Evolutionary conservation across 2,329 filamentous ascomycete species (phyloP).

Genomic region (Dactylellina cionopaga): DNA sequence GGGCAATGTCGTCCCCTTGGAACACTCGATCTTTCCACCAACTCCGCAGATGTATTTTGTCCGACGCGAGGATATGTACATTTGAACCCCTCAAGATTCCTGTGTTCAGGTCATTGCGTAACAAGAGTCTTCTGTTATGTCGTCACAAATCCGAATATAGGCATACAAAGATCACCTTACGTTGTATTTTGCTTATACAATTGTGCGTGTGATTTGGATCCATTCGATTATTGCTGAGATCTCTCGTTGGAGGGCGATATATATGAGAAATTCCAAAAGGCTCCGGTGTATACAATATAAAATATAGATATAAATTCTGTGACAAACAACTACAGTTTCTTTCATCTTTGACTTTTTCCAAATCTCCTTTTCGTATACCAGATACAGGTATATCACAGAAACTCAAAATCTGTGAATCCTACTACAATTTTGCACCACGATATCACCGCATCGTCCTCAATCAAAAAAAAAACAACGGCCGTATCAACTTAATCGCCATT

Average conservation of each 20-base stretch:
- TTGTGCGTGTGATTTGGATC: no score
- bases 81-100: not conserved
- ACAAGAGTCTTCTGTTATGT: not conserved
- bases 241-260: no score
- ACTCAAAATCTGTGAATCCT: slow-evolving; percentile 39
- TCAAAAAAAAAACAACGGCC: not conserved
- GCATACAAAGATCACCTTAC: no score
- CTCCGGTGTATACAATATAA: not conserved
- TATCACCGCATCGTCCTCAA: not conserved
- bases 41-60: not conserved
- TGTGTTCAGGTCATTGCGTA: not conserved
- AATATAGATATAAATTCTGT: slow-evolving; percentile 13
- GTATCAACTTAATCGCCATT: not conserved
- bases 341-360: not conserved
- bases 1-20: not conserved
- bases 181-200: no score
- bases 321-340: not conserved
- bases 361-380: not conserved
- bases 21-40: not conserved
- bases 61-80: no score
- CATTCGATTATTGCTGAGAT: no score
- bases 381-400: slow-evolving; percentile 14
- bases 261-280: no score
- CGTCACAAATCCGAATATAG: not conserved
- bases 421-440: slow-evolving; percentile 13